Conservation (phyloP, 2,329 filamentous ascomycete species). For the Coniochaeta sp. region DNA sequence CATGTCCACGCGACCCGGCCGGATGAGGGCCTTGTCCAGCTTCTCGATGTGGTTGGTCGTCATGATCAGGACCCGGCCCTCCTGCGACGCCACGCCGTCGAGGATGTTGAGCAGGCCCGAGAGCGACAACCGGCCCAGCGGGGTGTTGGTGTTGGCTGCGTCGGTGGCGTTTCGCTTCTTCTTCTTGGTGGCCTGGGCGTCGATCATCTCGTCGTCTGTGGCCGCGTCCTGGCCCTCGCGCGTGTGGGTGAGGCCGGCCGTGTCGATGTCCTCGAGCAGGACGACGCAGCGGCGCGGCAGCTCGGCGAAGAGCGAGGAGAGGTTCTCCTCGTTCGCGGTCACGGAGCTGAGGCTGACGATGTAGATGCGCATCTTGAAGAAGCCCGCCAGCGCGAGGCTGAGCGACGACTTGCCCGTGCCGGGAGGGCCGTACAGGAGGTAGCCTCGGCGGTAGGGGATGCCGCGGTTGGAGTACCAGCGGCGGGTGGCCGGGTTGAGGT, state of each 20-base stretch:
- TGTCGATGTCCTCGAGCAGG: constrained; percentile 70
- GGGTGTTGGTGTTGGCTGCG: constrained; percentile 22
- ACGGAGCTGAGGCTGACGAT: constrained; percentile 61
- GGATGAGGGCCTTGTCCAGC: constrained; percentile 54
- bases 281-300: constrained; percentile 65
- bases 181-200: constrained; percentile 15
- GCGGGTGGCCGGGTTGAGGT: constrained; percentile 52
- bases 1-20: constrained; percentile 55
- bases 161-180: constrained; percentile 12
- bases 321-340: constrained; percentile 56
- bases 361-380: constrained; percentile 64
- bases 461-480: constrained; percentile 81
- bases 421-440: constrained; percentile 72
- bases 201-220: constrained; percentile 8
- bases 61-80: constrained; percentile 57
- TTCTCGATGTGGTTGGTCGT: constrained; percentile 58
- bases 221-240: constrained; percentile 26
- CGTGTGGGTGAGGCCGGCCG: constrained; percentile 59
- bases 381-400: constrained; percentile 61
- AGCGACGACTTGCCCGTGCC: constrained; percentile 74
- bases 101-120: constrained; percentile 76
- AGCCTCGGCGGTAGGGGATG: constrained; percentile 79
- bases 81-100: constrained; percentile 61
- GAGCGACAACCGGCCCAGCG: constrained; percentile 48
- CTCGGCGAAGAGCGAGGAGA: constrained; percentile 55